phyloP scores from a whole-genome alignment of 495 filamentous ascomycete genomes.

The Podospora tetraspora region DNA sequence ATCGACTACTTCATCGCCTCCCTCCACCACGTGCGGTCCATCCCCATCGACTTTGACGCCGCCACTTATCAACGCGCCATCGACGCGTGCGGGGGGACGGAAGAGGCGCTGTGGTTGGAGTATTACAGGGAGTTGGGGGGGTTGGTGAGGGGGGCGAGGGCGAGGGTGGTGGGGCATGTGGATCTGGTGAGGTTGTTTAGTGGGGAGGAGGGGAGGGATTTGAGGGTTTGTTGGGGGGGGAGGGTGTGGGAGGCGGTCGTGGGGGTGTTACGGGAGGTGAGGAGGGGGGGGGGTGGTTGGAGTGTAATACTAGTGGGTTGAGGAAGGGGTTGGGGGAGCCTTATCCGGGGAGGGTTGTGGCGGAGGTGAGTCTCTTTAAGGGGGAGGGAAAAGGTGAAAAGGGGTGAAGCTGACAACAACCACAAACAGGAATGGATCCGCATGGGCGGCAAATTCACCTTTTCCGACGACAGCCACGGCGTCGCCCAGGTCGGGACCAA shows the following conservation, averaged over 20 bases:
- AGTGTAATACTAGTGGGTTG: constrained; percentile 80
- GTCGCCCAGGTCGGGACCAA: constrained; percentile 69
- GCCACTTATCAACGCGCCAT: constrained; percentile 48
- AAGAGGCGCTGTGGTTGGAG: constrained; percentile 65
- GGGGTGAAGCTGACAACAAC: neutral
- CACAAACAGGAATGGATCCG: constrained; percentile 33
- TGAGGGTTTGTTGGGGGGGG: constrained; percentile 39
- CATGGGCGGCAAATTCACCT: constrained; percentile 71
- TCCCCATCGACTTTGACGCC: constrained; percentile 84
- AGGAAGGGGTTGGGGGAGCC: constrained; percentile 87
- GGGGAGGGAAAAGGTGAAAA: too few species aligned
- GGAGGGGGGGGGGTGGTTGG: constrained; percentile 66
- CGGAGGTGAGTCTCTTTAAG: too few species aligned
- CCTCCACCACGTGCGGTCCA: constrained; percentile 76
- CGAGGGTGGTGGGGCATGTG: constrained; percentile 86
- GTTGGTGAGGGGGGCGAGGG: constrained; percentile 69
- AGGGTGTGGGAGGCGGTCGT: constrained; percentile 67
- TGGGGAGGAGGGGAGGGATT: constrained; percentile 55
- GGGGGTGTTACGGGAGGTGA: constrained; percentile 68
- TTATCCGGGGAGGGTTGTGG: constrained; percentile 75
- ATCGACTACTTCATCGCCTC: constrained; percentile 90
- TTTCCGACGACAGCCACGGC: constrained; percentile 90
- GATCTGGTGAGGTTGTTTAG: constrained; percentile 83
- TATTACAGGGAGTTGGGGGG: constrained; percentile 85
- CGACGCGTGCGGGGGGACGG: constrained; percentile 35